Evolutionary conservation across 176 grass and related monocot species (phyloP).

Genomic region (Guadua angustifolia): DNA sequence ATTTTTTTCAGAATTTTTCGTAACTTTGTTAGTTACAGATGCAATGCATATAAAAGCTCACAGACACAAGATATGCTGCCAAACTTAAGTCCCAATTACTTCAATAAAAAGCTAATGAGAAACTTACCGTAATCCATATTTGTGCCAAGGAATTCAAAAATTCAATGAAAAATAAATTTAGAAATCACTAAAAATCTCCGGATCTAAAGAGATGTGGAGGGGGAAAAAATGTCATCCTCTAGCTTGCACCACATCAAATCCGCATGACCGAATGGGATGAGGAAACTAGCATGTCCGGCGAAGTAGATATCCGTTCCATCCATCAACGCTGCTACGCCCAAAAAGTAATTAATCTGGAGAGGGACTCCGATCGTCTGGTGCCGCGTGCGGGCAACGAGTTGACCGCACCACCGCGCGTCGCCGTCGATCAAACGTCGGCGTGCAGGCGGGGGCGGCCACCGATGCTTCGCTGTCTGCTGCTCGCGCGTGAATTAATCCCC

Average conservation of each 20-base stretch:
- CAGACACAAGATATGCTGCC: no score
- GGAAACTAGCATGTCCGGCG: not conserved
- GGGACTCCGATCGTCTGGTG: not conserved
- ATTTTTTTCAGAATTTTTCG: no score
- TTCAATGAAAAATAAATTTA: no score
- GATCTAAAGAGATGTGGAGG: not conserved
- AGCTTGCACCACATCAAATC: not conserved
- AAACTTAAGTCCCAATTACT: no score
- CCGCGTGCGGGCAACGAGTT: not conserved
- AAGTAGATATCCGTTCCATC: not conserved
- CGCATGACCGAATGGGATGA: not conserved
- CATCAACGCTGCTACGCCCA: not conserved
- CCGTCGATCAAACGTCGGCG: not conserved
- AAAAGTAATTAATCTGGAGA: not conserved
- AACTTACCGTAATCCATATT: no score
- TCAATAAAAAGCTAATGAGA: no score
- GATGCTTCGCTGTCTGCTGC: not conserved
- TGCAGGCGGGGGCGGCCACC: not conserved
- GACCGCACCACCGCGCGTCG: not conserved
- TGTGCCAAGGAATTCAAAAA: no score
- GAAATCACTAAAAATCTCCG: no score
- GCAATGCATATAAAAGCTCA: no score
- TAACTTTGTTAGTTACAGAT: no score
- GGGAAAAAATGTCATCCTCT: not conserved
- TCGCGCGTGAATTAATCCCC: not conserved